phyloP scores from a whole-genome alignment of 805 yeast species.

The Ogataea trehalophila region DNA sequence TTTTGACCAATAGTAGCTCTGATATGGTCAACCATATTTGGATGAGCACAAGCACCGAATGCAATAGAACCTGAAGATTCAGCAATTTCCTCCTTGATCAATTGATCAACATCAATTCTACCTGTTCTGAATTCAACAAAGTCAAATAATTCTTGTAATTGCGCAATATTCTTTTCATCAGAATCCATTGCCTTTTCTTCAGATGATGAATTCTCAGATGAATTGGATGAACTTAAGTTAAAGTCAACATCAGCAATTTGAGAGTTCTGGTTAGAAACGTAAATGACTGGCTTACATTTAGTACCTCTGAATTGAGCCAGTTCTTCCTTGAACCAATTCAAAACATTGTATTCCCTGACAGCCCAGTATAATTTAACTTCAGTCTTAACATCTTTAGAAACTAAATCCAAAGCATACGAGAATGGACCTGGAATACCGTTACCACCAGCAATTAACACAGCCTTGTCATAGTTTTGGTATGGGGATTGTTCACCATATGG shows the following conservation, averaged over 20 bases:
- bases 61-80: conserved; percentile 38
- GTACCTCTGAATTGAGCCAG: conserved; percentile 30
- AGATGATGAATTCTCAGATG: conserved; percentile 2
- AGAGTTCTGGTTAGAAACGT: conserved; percentile 34
- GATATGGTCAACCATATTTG: conserved; percentile 33
- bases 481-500: conserved; percentile 63
- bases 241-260: conserved; percentile 8
- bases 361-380: conserved; percentile 57
- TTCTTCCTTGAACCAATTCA: conserved; percentile 49
- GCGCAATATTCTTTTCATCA: conserved; percentile 14
- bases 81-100: conserved; percentile 34
- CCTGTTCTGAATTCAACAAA: conserved; percentile 40
- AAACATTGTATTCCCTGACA: conserved; percentile 45
- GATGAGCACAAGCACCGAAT: conserved; percentile 47
- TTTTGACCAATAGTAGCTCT: conserved; percentile 22
- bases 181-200: conserved; percentile 4
- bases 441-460: conserved; percentile 67
- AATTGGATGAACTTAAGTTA: conserved; percentile 2
- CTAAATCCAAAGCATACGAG: conserved; percentile 36
- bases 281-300: conserved; percentile 35
- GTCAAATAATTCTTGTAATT: conserved; percentile 25
- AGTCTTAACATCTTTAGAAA: conserved; percentile 27
- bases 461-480: conserved; percentile 45
- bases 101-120: conserved; percentile 35
- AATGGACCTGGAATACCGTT: conserved; percentile 64